A percentile compares a stretch with the other conserved stretches of the same genome.
phyloP scores from a whole-genome alignment of 495 filamentous ascomycete genomes.

The Melanomma pulvis-pyrius region DNA sequence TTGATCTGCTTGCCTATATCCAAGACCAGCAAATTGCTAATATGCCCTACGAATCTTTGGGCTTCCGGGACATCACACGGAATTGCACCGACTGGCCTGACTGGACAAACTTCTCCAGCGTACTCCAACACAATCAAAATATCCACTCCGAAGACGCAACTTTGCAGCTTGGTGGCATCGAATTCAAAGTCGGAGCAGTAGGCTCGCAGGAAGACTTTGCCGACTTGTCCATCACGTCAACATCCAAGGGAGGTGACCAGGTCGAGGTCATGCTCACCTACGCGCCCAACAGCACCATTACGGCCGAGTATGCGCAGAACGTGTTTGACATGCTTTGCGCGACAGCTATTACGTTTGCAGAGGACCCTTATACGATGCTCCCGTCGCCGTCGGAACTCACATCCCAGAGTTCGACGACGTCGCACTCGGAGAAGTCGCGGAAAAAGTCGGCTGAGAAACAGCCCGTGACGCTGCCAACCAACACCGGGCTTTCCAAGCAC shows the following conservation, averaged over 20 bases:
- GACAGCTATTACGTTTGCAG: slow-evolving; percentile 50
- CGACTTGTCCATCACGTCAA: slow-evolving; percentile 56
- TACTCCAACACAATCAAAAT: slow-evolving; percentile 39
- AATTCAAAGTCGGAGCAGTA: slow-evolving; percentile 54
- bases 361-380: slow-evolving; percentile 50
- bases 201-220: slow-evolving; percentile 57
- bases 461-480: slow-evolving; percentile 4
- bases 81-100: slow-evolving; percentile 45
- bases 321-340: slow-evolving; percentile 57
- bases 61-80: slow-evolving; percentile 41
- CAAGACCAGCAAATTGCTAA: slow-evolving; percentile 63
- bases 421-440: slow-evolving; percentile 35
- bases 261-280: slow-evolving; percentile 53
- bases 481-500: slow-evolving; percentile 47
- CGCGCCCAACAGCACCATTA: slow-evolving; percentile 51
- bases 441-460: slow-evolving; percentile 25
- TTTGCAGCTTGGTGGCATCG: slow-evolving; percentile 47
- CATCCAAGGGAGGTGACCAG: slow-evolving; percentile 47
- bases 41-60: slow-evolving; percentile 56
- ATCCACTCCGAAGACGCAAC: slow-evolving; percentile 21
- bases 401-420: slow-evolving; percentile 44
- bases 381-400: slow-evolving; percentile 46
- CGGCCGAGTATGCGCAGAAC: slow-evolving; percentile 47
- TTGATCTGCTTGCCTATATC: slow-evolving; percentile 57
- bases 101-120: slow-evolving; percentile 35